A percentile compares a stretch with the other conserved stretches of the same genome.
Evolutionary conservation across 495 filamentous ascomycete species (phyloP).

Genomic region (Neurospora sp.): DNA sequence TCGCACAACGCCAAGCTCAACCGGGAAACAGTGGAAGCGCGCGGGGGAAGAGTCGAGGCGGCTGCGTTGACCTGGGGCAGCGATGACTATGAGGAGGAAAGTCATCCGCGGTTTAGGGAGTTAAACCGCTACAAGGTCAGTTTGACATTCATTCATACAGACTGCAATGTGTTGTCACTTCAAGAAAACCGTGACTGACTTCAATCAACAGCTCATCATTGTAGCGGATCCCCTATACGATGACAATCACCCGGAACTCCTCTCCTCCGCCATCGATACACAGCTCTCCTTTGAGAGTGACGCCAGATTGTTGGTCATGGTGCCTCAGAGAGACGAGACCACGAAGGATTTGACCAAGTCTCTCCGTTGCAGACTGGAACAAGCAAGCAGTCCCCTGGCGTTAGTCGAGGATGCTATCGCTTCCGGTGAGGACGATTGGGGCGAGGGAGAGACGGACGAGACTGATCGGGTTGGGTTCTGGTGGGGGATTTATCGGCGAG

Average conservation of each 20-base stretch:
- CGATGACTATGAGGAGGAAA: slow-evolving; percentile 19
- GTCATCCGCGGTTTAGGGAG: slow-evolving; percentile 22
- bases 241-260: slow-evolving; percentile 35
- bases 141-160: neutral
- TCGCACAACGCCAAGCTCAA: slow-evolving; percentile 30
- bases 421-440: slow-evolving; percentile 38
- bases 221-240: slow-evolving; percentile 39
- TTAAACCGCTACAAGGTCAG: slow-evolving; percentile 30
- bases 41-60: slow-evolving; percentile 27
- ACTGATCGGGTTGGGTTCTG: slow-evolving; percentile 29
- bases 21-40: slow-evolving; percentile 16
- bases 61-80: slow-evolving; percentile 31
- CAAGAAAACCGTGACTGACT: neutral
- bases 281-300: slow-evolving; percentile 26
- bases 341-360: slow-evolving; percentile 24
- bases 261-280: slow-evolving; percentile 30
- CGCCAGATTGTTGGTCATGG: slow-evolving; percentile 34
- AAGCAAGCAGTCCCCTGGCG: slow-evolving; percentile 13
- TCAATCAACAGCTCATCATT: slow-evolving; percentile 26
- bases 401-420: slow-evolving; percentile 26
- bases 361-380: slow-evolving; percentile 19
- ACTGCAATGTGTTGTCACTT: too few relatives aligned
- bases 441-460: slow-evolving; percentile 28
- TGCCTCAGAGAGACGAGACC: slow-evolving; percentile 31
- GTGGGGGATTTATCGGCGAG: slow-evolving; percentile 35